Percentiles rank a stretch among this genome's conserved stretches.
Evolutionary conservation across 805 yeast genomes (phyloP).

Genomic region (Kurtzmaniella cleridarum): DNA sequence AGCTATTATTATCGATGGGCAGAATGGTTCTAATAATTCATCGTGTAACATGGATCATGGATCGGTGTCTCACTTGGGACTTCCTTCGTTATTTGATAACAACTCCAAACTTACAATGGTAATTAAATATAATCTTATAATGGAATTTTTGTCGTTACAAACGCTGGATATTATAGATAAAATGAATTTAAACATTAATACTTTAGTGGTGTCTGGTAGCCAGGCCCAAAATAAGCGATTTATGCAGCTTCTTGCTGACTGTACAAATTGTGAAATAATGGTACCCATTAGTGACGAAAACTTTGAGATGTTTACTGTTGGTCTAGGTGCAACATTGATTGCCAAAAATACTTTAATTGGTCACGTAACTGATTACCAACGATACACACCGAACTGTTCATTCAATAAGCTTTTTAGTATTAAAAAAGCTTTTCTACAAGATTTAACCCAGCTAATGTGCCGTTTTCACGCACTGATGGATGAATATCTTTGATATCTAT

Average conservation of each 20-base stretch:
- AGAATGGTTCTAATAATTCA: constrained; percentile 12
- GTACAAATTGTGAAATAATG: too few species aligned
- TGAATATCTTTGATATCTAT: too few species aligned
- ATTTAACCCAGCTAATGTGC: too few species aligned
- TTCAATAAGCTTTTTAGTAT: too few species aligned
- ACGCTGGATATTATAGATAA: constrained; percentile 23
- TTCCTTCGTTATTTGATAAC: constrained; percentile 16
- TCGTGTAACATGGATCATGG: constrained; percentile 2
- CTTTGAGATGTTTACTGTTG: too few species aligned
- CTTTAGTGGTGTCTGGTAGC: constrained; percentile 46
- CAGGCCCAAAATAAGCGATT: constrained; percentile 46
- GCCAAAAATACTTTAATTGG: too few species aligned
- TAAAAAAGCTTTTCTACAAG: too few species aligned
- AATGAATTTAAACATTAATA: constrained; percentile 21
- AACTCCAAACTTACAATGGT: constrained; percentile 26
- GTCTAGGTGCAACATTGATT: too few species aligned
- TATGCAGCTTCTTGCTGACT: constrained; percentile 9
- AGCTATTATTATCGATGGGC: constrained; percentile 47
- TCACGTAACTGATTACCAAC: too few species aligned
- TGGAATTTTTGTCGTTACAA: constrained; percentile 52
- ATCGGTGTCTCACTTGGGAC: not conserved
- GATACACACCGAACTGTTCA: too few species aligned
- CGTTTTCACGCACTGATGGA: too few species aligned
- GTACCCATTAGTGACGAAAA: too few species aligned
- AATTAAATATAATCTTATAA: constrained; percentile 37